Evolutionary conservation across 305 asterid genomes (phyloP), one percentile per base, ranked within the genome.

Genomic region (Fraxinus paxiana): DNA sequence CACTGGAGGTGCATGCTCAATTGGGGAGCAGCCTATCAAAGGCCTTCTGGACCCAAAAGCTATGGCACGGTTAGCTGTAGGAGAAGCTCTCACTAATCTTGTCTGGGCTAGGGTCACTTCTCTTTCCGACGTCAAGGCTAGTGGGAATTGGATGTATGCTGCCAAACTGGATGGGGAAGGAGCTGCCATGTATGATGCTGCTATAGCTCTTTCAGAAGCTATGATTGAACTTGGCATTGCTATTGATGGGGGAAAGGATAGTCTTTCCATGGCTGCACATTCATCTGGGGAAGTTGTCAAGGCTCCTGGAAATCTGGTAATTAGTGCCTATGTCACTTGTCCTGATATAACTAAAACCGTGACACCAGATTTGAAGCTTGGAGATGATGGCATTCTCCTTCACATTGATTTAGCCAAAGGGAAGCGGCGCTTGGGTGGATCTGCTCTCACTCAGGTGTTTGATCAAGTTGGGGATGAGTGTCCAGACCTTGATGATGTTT

Each of bases 111-210:
- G 87, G 83, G 92, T 95, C 73, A 93, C 97, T 82, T 91, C 97
- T 86, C 93, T 95, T 74, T 88, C 96, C 28, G 97, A 95, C 74
- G 96, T 93, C 28, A 92, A 95, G 86, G 97, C 95, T 4, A 94
- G 96, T 82, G 99, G 97, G 61, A 95, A 95, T 82, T 95, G 98
- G 98, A 90, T 92, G 97, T 93, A 91, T 81, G 97, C 98, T 46
- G 98, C 98, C 13, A 93, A 94, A 83, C 81, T 92, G 37, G 97
- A 93, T 70, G 98, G 92, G 34, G 97, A 93, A 85, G 99, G 98
- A 73, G 98, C 98, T 2, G 94, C 91, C 72, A 95, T 95, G 99
- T 94, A 94, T 72, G 99, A 95, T 81, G 98, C 98, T 51, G 97
- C 99, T 77, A 73, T 88, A 82, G 95, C 97, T 81, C 94, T 95